These are phyloP conservation scores for Neurospora hispaniola DNA, from an alignment of 495 filamentous ascomycete species.

Conservation along the genomic window DNA sequence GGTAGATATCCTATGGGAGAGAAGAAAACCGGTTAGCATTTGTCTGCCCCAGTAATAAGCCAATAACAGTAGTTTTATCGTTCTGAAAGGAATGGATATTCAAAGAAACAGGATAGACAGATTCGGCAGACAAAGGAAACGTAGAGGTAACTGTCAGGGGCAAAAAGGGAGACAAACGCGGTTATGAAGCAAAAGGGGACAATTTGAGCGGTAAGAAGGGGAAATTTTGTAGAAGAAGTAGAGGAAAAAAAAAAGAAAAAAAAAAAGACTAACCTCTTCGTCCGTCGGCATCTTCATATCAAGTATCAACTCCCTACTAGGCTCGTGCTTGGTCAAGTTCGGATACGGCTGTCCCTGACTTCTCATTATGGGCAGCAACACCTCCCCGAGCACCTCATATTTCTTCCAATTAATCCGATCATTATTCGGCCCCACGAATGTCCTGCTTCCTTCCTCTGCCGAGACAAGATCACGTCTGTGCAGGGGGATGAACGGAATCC, in stretches of 20 bases:
- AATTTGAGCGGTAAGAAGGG: background rate
- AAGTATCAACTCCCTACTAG: conserved; percentile 58
- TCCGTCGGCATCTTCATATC: conserved; percentile 50
- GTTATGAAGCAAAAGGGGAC: background rate
- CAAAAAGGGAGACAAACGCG: background rate
- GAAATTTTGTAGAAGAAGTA: background rate
- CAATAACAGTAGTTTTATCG: background rate
- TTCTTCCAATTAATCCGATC: conserved; percentile 95
- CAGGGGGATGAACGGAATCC: conserved; percentile 91
- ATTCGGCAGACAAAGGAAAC: background rate
- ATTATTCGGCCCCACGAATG: conserved; percentile 64
- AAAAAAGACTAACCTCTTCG: conserved; percentile 42
- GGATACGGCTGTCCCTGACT: conserved; percentile 81
- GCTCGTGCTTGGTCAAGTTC: conserved; percentile 54
- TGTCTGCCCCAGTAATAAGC: background rate
- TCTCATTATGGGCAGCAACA: conserved; percentile 78
- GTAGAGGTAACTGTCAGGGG: conserved; percentile 14
- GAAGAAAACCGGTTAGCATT: background rate
- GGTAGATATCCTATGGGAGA: conserved; percentile 45
- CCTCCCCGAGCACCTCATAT: conserved; percentile 91
- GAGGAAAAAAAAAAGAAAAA: background rate
- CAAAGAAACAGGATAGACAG: background rate
- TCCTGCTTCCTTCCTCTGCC: conserved; percentile 85
- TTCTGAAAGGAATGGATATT: background rate
- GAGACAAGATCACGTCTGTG: conserved; percentile 81